Percentiles rank a stretch among this genome's conserved stretches.
These are phyloP conservation scores for Hanseniaspora sp. DNA, from an alignment of 1,139 yeast species.

Conservation along the genomic window DNA sequence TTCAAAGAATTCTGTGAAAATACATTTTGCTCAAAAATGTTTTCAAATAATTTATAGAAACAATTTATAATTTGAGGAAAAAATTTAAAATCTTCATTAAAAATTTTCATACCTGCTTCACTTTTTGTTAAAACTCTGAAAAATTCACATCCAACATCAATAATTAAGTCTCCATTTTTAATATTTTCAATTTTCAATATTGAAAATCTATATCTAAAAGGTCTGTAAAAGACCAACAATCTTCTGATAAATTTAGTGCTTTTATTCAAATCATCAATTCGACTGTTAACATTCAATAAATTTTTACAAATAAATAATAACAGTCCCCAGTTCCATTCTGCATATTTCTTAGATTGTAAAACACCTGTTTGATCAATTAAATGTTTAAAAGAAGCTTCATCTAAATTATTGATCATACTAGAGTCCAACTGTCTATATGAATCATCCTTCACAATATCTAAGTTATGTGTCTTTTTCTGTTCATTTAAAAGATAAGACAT, in stretches of 20 bases:
- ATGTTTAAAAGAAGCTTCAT: constrained; percentile 59
- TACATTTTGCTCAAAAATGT: constrained; percentile 55
- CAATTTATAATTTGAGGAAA: constrained; percentile 81
- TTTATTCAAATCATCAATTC: constrained; percentile 66
- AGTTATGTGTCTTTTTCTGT: background rate
- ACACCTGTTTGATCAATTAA: constrained; percentile 61
- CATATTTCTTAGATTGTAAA: constrained; percentile 62
- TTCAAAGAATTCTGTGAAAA: constrained; percentile 52
- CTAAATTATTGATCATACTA: constrained; percentile 43
- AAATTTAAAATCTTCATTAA: constrained; percentile 57
- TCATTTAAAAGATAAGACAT: constrained; percentile 34
- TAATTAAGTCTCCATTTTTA: constrained; percentile 6
- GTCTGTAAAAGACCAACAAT: constrained; percentile 75
- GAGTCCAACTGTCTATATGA: constrained; percentile 37
- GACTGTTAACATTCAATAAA: constrained; percentile 57
- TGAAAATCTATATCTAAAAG: constrained; percentile 72
- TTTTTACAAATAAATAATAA: constrained; percentile 63
- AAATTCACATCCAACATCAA: constrained; percentile 58
- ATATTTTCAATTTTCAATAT: constrained; percentile 45
- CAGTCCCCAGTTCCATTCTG: constrained; percentile 81
- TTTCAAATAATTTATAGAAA: constrained; percentile 51
- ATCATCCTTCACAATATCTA: constrained; percentile 22
- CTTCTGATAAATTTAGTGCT: constrained; percentile 81
- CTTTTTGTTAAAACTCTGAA: constrained; percentile 55
- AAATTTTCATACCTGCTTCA: constrained; percentile 53